A percentile compares a stretch with the other conserved stretches of the same genome.
Evolutionary conservation across 2,329 filamentous ascomycete species (phyloP).

Genomic region (Spiromastix sp.): DNA sequence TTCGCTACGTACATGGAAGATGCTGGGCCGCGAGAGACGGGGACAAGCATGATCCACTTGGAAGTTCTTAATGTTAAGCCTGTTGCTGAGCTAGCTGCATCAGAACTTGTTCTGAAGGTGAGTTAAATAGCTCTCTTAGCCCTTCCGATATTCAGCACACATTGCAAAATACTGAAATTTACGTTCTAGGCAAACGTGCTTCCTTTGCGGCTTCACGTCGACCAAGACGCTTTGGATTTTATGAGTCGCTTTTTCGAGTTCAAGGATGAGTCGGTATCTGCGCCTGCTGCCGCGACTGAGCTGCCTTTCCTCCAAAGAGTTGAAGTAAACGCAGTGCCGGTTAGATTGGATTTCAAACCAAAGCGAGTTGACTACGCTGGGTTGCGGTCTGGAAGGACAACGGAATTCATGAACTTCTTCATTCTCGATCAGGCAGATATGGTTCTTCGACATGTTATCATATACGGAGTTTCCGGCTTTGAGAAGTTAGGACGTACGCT

Average conservation of each 20-base stretch:
- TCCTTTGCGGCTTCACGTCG: slow-evolving; percentile 82
- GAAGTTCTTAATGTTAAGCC: slow-evolving; percentile 84
- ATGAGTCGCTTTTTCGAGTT: slow-evolving; percentile 97
- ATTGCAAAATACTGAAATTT: slow-evolving; percentile 10
- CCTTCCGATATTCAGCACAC: background rate
- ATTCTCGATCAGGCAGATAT: slow-evolving; percentile 83
- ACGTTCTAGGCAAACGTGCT: slow-evolving; percentile 54
- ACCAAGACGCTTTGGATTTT: slow-evolving; percentile 95
- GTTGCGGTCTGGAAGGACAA: slow-evolving; percentile 83
- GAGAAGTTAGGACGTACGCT: slow-evolving; percentile 80
- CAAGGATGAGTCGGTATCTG: slow-evolving; percentile 58
- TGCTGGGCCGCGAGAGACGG: slow-evolving; percentile 74
- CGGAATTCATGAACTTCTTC: slow-evolving; percentile 98
- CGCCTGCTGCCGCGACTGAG: slow-evolving; percentile 50
- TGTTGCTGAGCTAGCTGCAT: slow-evolving; percentile 69
- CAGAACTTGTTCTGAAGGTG: slow-evolving; percentile 75
- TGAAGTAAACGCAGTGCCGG: slow-evolving; percentile 71
- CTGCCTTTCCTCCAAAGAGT: slow-evolving; percentile 80
- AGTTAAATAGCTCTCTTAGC: slow-evolving; percentile 10
- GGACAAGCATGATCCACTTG: slow-evolving; percentile 79
- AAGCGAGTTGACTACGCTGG: slow-evolving; percentile 96
- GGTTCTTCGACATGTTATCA: slow-evolving; percentile 75
- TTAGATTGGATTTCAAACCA: slow-evolving; percentile 93
- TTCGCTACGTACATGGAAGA: slow-evolving; percentile 91
- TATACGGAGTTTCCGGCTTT: slow-evolving; percentile 86